Evolutionary conservation across 345 rosid genomes (phyloP).

Genomic region (Draba incana): DNA sequence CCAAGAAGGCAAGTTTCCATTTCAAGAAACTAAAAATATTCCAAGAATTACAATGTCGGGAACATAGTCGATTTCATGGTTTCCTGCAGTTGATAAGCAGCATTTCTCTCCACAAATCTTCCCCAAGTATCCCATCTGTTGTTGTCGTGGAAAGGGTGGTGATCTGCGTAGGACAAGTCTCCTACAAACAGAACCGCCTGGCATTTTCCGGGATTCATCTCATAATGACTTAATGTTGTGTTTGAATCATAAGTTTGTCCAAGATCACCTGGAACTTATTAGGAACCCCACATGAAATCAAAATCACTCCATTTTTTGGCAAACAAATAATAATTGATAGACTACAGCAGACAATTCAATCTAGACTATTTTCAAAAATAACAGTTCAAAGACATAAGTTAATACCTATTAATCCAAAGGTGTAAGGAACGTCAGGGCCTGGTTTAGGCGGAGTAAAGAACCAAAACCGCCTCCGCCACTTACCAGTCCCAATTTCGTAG

Average conservation of each 20-base stretch:
- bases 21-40: neutral
- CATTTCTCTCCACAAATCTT: slow-evolving; percentile 71
- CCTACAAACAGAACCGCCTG: slow-evolving; percentile 71
- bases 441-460: slow-evolving; percentile 69
- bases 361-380: neutral
- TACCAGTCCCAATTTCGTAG: slow-evolving; percentile 78
- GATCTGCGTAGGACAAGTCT: slow-evolving; percentile 87
- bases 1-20: neutral
- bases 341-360: too few species aligned
- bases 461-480: slow-evolving; percentile 62
- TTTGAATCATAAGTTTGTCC: slow-evolving; percentile 86
- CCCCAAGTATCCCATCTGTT: slow-evolving; percentile 93
- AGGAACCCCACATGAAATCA: neutral
- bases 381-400: slow-evolving; percentile 1
- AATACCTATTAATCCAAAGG: slow-evolving; percentile 87
- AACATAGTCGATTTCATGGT: slow-evolving; percentile 76
- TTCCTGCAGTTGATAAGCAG: slow-evolving; percentile 81
- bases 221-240: slow-evolving; percentile 70
- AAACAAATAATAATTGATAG: slow-evolving; percentile 1
- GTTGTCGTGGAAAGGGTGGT: slow-evolving; percentile 71
- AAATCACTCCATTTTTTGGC: neutral
- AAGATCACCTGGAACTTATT: slow-evolving; percentile 62
- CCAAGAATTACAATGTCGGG: slow-evolving; percentile 52
- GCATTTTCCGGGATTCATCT: slow-evolving; percentile 63
- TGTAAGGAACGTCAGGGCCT: slow-evolving; percentile 85